Conservation (phyloP, 2,329 filamentous ascomycete species). For the Ophiostoma ips region DNA sequence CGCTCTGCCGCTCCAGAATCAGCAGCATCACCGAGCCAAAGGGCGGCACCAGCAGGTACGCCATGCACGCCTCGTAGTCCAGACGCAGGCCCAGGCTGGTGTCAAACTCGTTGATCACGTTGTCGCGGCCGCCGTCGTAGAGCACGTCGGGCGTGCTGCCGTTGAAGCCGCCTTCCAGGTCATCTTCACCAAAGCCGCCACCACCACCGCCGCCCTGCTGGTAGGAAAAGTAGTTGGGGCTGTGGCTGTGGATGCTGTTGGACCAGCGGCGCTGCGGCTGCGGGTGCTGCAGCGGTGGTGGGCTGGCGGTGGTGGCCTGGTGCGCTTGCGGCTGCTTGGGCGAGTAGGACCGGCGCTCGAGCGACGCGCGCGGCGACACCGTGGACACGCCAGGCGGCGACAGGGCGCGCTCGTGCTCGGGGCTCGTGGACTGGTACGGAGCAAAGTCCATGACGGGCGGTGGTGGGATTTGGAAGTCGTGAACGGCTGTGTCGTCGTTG, state of each 20-base stretch:
- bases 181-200: constrained; percentile 14
- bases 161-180: constrained; percentile 13
- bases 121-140: constrained; percentile 32
- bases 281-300: constrained; percentile 35
- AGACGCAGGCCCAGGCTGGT: constrained; percentile 77
- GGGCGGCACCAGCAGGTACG: constrained; percentile 75
- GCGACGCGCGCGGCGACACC: constrained; percentile 41
- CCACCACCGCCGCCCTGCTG: constrained; percentile 13
- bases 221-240: constrained; percentile 18
- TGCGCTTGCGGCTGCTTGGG: constrained; percentile 30
- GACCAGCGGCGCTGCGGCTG: constrained; percentile 45
- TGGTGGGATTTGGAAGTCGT: too few species aligned
- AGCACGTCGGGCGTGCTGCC: constrained; percentile 13
- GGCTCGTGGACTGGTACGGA: constrained; percentile 86
- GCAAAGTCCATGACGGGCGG: constrained; percentile 66
- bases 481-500: not conserved
- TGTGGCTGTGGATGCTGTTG: constrained; percentile 26
- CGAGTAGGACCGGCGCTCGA: constrained; percentile 43
- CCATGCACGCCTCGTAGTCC: constrained; percentile 80
- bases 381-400: constrained; percentile 43
- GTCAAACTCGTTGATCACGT: constrained; percentile 66
- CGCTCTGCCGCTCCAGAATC: constrained; percentile 82
- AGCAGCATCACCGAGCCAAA: constrained; percentile 73
- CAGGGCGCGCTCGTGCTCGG: constrained; percentile 68
- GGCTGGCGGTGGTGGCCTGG: constrained; percentile 24